A percentile compares a stretch with the other conserved stretches of the same genome.
These are phyloP conservation scores for Fusarium sp. DNA, from an alignment of 2,329 filamentous ascomycete genomes.

Conservation along the genomic window DNA sequence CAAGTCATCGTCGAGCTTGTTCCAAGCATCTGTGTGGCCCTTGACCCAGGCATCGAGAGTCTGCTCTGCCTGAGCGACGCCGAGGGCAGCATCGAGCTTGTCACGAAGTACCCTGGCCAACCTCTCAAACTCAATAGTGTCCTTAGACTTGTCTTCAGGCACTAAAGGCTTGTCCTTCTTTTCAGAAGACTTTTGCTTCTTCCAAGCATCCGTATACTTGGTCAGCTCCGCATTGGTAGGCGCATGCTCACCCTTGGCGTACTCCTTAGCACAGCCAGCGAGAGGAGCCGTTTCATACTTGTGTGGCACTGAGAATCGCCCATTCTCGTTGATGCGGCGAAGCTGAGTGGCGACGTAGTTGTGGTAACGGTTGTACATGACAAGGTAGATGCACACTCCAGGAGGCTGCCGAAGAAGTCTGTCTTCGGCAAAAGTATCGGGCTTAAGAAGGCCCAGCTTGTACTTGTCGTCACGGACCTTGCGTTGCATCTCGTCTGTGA, in stretches of 20 bases:
- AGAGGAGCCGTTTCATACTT: conserved; percentile 15
- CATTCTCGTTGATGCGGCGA: conserved; percentile 59
- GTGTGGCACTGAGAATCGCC: conserved; percentile 47
- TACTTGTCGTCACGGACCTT: conserved; percentile 48
- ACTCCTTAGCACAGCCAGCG: neutral
- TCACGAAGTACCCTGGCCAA: neutral
- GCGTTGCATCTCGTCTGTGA: conserved; percentile 48
- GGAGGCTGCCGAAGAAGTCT: conserved; percentile 74
- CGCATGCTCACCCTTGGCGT: neutral
- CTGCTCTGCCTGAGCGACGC: neutral
- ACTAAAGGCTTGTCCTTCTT: neutral
- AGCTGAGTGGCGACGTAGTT: conserved; percentile 83
- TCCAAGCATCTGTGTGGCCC: conserved; percentile 38
- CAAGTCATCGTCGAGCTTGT: conserved; percentile 57
- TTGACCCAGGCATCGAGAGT: neutral
- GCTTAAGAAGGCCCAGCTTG: conserved; percentile 54
- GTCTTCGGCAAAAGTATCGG: conserved; percentile 75
- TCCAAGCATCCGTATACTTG: neutral
- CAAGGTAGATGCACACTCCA: conserved; percentile 74
- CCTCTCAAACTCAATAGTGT: neutral
- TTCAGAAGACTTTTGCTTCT: neutral
- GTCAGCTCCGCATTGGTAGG: neutral
- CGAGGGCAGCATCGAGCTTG: neutral
- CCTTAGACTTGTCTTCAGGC: neutral
- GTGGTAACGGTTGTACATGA: conserved; percentile 83